phyloP scores from a whole-genome alignment of 2,329 filamentous ascomycete genomes.

The Penicillium concentricum region DNA sequence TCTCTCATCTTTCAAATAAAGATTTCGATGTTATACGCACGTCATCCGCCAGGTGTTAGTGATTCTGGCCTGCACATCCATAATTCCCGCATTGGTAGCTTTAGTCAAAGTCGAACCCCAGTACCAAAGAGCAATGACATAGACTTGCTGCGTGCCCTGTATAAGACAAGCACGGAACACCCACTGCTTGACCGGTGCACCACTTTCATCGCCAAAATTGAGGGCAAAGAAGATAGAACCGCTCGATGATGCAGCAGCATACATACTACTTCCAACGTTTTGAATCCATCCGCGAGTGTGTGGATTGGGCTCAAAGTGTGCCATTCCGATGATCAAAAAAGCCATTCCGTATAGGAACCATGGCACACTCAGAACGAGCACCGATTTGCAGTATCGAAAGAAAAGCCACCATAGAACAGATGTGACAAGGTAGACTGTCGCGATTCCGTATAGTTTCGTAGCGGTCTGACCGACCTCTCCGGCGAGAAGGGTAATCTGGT shows the following conservation, averaged over 20 bases:
- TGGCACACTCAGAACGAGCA: conserved; percentile 59
- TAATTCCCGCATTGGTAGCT: conserved; percentile 43
- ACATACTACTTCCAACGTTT: conserved; percentile 61
- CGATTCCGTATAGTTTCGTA: conserved; percentile 60
- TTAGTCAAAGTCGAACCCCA: conserved; percentile 60
- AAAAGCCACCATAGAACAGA: conserved; percentile 63
- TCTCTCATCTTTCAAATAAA: neutral
- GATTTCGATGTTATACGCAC: conserved; percentile 22
- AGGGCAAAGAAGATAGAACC: conserved; percentile 66
- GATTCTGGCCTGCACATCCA: conserved; percentile 36
- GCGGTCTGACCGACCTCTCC: conserved; percentile 62
- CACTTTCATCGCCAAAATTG: conserved; percentile 65
- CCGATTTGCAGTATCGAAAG: conserved; percentile 58
- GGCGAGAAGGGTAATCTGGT: conserved; percentile 66
- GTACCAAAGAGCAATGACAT: conserved; percentile 65
- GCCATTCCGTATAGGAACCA: conserved; percentile 64
- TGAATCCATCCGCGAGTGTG: conserved; percentile 54
- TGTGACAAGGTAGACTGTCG: conserved; percentile 57
- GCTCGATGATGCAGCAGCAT: conserved; percentile 61
- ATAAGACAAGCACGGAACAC: conserved; percentile 66
- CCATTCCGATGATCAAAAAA: conserved; percentile 63
- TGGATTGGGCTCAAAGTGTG: conserved; percentile 52
- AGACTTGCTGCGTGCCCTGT: conserved; percentile 66
- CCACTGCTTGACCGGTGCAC: conserved; percentile 63
- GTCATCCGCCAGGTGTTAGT: conserved; percentile 48